Evolutionary conservation across 2,329 filamentous ascomycete genomes (phyloP), one percentile per base, ranked within the genome.

Genomic region (Teratosphaeria destructans): DNA sequence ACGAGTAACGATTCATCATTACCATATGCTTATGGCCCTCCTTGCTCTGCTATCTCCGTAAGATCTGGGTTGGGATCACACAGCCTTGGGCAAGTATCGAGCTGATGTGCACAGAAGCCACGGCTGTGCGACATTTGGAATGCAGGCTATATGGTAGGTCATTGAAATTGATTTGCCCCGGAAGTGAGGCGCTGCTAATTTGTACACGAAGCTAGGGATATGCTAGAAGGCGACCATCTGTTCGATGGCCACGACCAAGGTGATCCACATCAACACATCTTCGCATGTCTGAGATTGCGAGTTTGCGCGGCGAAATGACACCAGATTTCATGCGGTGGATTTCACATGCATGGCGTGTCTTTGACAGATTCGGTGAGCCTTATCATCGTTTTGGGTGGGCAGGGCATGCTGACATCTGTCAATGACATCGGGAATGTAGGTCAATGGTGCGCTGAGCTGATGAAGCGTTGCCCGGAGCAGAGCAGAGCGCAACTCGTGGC

Each of bases 201-300:
- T 5, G 35, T 16, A 54, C 29, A 39, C 39, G 10, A n/a, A 61
- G 59, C 23, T 58, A 35, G 59, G 59, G 59, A 61, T 16, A 56
- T 61, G 59, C 29, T 61, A 27, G 37, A 61, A 34, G 34, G 16
- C 11, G 27, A 56, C 14, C 59, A 61, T 56, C 59, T 61, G 7
- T 61, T 58, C 32, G 26, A 55, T 54, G 59, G 59, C 29, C 26
- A 29, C 16, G 59, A 61, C 37, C 26, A 52, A 10, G 56, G 52
- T n/a, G 56, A 57, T n/a, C 26, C 35, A 26, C 59, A 58, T 23
- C 57, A 61, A 58, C 59, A 61, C 56, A 52, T n/a, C 11, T 35
- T 26, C 59, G 58, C 23, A 58, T 58, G 34, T 10, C 26, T 52
- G 59, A 61, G 26, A 61, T 61, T 35, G 54, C 59, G 16, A 26